phyloP scores from a whole-genome alignment of 441 rosid species.

The Erodium trifolium region DNA sequence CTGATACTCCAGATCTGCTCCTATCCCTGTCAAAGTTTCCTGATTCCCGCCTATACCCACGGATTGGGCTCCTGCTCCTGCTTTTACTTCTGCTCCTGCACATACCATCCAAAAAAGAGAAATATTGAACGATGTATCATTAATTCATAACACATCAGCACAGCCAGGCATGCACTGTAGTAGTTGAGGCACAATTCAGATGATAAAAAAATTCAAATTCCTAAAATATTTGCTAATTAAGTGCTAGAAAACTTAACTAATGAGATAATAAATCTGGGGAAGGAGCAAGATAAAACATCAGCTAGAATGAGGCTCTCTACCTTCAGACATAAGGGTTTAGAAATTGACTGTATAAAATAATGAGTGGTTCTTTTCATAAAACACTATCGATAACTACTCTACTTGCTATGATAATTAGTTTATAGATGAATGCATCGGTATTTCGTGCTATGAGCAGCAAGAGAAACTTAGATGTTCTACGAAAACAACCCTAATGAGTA shows the following conservation, averaged over 20 bases:
- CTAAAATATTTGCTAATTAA: background rate
- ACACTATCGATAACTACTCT: background rate
- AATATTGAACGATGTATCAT: background rate
- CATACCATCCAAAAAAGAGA: background rate
- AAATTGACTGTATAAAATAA: too few species aligned
- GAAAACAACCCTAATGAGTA: too few species aligned
- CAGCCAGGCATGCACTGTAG: background rate
- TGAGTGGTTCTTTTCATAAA: background rate
- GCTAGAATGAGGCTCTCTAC: background rate
- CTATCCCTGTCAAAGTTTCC: slow-evolving; percentile 51
- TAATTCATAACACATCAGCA: background rate
- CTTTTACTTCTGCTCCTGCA: slow-evolving; percentile 69
- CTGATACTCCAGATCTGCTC: slow-evolving; percentile 44
- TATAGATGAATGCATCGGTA: background rate
- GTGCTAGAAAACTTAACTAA: background rate
- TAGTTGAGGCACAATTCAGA: background rate
- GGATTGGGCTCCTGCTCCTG: slow-evolving; percentile 67
- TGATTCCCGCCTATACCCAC: slow-evolving; percentile 53
- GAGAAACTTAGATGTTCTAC: too few species aligned
- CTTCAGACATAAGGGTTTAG: background rate
- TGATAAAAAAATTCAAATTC: background rate
- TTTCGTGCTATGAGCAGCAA: too few species aligned
- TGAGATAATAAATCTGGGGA: background rate
- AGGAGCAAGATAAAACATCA: background rate
- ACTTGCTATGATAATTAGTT: background rate